These are phyloP conservation scores for Globisporangium parvum DNA, from an alignment of 352 stramenopile species.

Conservation along the genomic window DNA sequence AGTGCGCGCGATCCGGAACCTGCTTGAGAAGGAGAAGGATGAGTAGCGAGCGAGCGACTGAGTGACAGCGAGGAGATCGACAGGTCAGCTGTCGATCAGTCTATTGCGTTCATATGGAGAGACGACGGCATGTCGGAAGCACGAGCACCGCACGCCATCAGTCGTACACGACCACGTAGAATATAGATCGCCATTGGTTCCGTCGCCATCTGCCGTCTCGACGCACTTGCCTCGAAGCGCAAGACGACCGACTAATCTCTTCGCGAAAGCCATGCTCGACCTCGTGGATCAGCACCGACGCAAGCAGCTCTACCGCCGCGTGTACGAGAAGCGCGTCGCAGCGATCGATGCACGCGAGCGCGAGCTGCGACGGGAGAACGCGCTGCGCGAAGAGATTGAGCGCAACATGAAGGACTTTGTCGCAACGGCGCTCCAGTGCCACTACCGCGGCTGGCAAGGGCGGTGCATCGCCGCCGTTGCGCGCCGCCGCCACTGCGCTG, in stretches of 20 bases:
- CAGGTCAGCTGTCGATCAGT: too few relatives aligned
- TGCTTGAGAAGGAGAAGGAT: conserved; percentile 9
- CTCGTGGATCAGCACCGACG: conserved; percentile 36
- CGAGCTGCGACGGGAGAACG: conserved; percentile 48
- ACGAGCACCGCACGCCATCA: too few relatives aligned
- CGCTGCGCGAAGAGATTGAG: conserved; percentile 62
- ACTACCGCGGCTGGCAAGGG: conserved; percentile 55
- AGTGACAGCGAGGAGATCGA: too few relatives aligned
- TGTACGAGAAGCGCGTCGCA: conserved; percentile 50
- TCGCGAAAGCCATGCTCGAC: conserved; percentile 44
- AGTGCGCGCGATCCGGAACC: conserved; percentile 1
- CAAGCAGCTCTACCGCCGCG: conserved; percentile 40
- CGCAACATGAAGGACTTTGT: conserved; percentile 73
- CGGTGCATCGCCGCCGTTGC: conserved; percentile 28
- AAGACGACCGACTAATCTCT: too few relatives aligned
- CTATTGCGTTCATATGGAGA: too few relatives aligned
- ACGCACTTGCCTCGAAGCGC: too few relatives aligned
- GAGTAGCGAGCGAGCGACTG: conserved; percentile 3
- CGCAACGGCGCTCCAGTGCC: conserved; percentile 57
- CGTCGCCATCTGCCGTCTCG: too few relatives aligned
- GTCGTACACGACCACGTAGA: conserved; percentile 1
- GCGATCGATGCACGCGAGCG: conserved; percentile 36
- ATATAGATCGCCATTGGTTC: too few relatives aligned
- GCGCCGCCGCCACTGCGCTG: conserved; percentile 33
- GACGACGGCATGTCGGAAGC: too few relatives aligned